phyloP scores from a whole-genome alignment of 805 yeast genomes.

The Candida awuae region DNA sequence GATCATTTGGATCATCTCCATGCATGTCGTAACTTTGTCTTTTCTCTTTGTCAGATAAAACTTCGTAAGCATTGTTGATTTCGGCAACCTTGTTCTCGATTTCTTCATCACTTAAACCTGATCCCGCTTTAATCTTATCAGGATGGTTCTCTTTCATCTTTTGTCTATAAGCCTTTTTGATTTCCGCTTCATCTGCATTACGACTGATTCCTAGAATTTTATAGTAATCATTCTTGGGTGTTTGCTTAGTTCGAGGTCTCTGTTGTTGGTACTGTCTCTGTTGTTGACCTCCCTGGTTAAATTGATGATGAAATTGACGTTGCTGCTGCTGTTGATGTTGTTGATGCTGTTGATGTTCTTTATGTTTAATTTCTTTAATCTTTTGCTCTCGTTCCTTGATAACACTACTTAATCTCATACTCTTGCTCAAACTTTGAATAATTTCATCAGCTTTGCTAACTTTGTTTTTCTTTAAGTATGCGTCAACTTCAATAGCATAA shows the following conservation, averaged over 20 bases:
- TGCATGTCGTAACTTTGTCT: conserved; percentile 54
- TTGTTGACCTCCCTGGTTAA: conserved; percentile 22
- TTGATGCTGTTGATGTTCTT: conserved; percentile 41
- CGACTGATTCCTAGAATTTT: conserved; percentile 61
- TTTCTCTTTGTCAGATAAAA: conserved; percentile 57
- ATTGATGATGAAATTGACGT: conserved; percentile 30
- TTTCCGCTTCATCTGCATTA: conserved; percentile 61
- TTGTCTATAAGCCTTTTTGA: conserved; percentile 73
- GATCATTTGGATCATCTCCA: conserved; percentile 23
- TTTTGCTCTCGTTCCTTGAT: conserved; percentile 26
- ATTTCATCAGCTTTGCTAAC: conserved; percentile 33
- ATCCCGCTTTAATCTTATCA: conserved; percentile 62
- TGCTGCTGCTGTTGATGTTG: conserved; percentile 33
- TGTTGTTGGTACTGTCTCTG: conserved; percentile 14
- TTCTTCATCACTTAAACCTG: conserved; percentile 55
- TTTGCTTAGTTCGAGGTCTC: neutral
- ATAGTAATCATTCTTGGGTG: conserved; percentile 55
- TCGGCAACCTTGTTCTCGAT: conserved; percentile 83
- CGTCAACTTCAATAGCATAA: conserved; percentile 14
- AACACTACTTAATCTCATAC: conserved; percentile 33
- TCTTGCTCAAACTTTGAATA: conserved; percentile 29
- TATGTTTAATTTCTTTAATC: conserved; percentile 22
- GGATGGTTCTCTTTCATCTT: conserved; percentile 83
- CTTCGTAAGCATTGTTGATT: conserved; percentile 88
- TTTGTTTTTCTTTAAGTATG: conserved; percentile 16